A percentile compares a stretch with the other conserved stretches of the same genome.
Conservation (phyloP, 1,284 basidiomycete species). For the Cryptococcus hybrid region DNA sequence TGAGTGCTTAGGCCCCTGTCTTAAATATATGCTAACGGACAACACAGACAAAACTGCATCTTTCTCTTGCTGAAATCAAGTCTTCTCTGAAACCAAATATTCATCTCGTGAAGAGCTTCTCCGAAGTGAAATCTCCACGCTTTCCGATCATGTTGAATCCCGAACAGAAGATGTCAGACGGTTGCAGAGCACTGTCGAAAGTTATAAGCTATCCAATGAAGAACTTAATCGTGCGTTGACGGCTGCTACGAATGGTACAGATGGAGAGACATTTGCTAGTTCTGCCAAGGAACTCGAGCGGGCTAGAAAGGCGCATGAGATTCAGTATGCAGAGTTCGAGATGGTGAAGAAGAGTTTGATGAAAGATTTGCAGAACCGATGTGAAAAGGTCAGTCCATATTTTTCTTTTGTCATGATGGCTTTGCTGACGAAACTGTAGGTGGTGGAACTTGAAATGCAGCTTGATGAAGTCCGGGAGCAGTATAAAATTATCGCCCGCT, state of each 20-base stretch:
- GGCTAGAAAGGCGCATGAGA: constrained; percentile 93
- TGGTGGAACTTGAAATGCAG: constrained; percentile 98
- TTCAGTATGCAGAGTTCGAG: constrained; percentile 97
- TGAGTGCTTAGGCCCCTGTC: constrained; percentile 43
- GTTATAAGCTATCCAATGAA: constrained; percentile 93
- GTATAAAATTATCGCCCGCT: constrained; percentile 97
- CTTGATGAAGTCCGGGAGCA: constrained; percentile 98
- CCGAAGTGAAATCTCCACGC: constrained; percentile 77
- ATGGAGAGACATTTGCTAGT: constrained; percentile 93
- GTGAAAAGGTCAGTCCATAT: constrained; percentile 61
- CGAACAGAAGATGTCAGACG: constrained; percentile 81
- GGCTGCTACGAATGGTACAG: constrained; percentile 92
- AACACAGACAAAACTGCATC: constrained; percentile 27
- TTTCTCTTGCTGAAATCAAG: constrained; percentile 85
- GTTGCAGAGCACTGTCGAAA: constrained; percentile 83
- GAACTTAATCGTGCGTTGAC: constrained; percentile 98
- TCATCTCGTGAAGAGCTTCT: constrained; percentile 88
- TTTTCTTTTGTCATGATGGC: background rate
- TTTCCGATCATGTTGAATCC: constrained; percentile 88
- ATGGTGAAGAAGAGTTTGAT: constrained; percentile 98
- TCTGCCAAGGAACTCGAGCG: constrained; percentile 96
- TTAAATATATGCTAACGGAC: constrained; percentile 6
- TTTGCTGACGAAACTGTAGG: constrained; percentile 55
- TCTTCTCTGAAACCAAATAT: constrained; percentile 89
- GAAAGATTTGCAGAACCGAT: constrained; percentile 98